Base-by-base conservation (phyloP, 2,329 filamentous ascomycete species). In the Fusarium circinatum region DNA sequence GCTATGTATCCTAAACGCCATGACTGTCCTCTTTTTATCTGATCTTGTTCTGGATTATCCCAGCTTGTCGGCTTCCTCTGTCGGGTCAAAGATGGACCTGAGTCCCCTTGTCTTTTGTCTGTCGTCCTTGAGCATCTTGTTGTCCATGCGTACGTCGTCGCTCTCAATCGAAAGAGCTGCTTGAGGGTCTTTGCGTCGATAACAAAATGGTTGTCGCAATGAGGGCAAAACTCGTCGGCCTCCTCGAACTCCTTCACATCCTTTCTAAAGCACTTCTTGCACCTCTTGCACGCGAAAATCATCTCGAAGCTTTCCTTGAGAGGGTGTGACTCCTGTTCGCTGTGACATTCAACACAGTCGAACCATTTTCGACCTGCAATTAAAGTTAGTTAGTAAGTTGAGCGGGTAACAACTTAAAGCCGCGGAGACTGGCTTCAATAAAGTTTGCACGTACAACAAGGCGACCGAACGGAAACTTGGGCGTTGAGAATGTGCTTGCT, bases 401-500 rank as follows among this genome's bases (percentile, higher is more conserved):
- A 11, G 22, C 44, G 12, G 11, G 20, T 15, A 22, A 36, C 8
- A 26, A 41, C 30, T 47, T 20, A 48, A 45, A 52, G 42, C 18
- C 47, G 38, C 15, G 17, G 38, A 36, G 39, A 56, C 24, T 41
- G 55, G 32, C 39, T 52, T 47, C 18, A 36, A 26, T 26, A 32
- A 41, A 44, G 39, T 56, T 49, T 54, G 47, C 42, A 84, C 91
- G 79, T 89, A 96, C 96, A 99, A 88, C 96, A 99, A 72, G 95
- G 94, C 64, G 95, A 96, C 78, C 96, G 94, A 85, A 99, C 97
- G 65, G 96, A 88, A 80, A 99, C 96, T 85, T 99, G 96, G 73
- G 96, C 96, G 87, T 99, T 99, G 83, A 99, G 91, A 80, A 99
- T 88, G 87, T 99, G 96, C 89, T 98, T 98, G 88, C 96, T 98